Evolutionary conservation across 352 stramenopile species (phyloP).

Genomic region (Phytophthora quininea): DNA sequence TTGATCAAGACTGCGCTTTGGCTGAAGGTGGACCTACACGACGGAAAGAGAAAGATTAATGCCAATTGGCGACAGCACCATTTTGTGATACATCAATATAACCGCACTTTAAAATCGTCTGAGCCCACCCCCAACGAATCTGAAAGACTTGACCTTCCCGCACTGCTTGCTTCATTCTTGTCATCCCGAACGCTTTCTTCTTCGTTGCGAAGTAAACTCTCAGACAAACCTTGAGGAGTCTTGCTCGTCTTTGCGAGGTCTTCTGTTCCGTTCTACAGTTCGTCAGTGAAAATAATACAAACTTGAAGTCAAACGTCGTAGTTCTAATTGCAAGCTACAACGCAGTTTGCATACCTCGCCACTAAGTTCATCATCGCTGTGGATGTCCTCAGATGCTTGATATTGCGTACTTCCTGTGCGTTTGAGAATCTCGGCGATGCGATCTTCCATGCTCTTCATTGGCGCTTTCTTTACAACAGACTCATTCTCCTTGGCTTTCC

Average conservation of each 20-base stretch:
- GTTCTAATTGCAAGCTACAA: background rate
- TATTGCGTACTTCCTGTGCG: conserved; percentile 68
- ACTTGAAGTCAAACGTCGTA: background rate
- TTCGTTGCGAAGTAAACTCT: background rate
- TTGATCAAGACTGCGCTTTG: conserved; percentile 49
- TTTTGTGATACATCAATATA: background rate
- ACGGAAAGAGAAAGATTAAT: background rate
- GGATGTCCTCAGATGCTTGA: conserved; percentile 14
- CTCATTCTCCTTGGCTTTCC: conserved; percentile 38
- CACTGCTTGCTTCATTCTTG: conserved; percentile 17
- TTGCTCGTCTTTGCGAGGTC: background rate
- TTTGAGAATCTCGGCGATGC: conserved; percentile 77
- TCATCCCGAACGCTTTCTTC: background rate
- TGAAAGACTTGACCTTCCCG: conserved; percentile 49
- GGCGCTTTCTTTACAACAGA: conserved; percentile 32
- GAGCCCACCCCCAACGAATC: conserved; percentile 81
- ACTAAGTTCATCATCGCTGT: conserved; percentile 29
- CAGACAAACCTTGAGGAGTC: background rate
- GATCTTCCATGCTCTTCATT: conserved; percentile 62
- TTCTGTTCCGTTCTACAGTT: conserved; percentile 13
- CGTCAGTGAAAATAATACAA: background rate
- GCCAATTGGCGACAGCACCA: background rate
- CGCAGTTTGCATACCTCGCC: conserved; percentile 17
- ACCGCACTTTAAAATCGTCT: conserved; percentile 76
- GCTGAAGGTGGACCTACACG: conserved; percentile 51